Percentiles rank a stretch among this genome's conserved stretches.
Evolutionary conservation across 768 basidiomycete genomes (phyloP).

Genomic region (Mycena belliarum): DNA sequence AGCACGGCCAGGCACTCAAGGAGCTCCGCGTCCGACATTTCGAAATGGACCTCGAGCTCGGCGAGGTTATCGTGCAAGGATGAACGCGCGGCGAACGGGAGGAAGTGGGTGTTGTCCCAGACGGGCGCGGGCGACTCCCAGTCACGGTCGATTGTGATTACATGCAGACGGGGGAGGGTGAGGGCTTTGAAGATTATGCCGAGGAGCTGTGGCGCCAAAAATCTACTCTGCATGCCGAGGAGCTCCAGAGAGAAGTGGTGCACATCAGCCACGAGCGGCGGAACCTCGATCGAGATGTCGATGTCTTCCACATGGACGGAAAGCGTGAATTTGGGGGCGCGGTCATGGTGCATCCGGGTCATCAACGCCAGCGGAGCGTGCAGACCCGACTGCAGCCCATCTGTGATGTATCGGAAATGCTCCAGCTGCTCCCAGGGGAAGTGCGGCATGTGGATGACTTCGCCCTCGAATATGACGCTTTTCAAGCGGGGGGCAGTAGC

Average conservation of each 20-base stretch:
- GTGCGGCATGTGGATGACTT: background rate
- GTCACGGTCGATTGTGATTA: background rate
- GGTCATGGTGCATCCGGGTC: background rate
- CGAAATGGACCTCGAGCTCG: background rate
- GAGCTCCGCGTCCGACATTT: background rate
- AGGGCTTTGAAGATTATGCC: background rate
- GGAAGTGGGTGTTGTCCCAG: background rate
- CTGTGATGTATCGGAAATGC: background rate
- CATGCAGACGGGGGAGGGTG: background rate
- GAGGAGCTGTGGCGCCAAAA: too few species aligned
- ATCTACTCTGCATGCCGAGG: too few species aligned
- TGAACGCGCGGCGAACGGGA: background rate
- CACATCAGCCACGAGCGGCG: too few species aligned
- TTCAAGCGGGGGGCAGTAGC: background rate
- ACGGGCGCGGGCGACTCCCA: background rate
- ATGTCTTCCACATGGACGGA: too few species aligned
- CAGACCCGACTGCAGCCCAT: background rate
- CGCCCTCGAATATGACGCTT: background rate
- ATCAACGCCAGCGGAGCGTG: background rate
- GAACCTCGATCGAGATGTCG: too few species aligned
- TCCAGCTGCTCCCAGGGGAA: slow-evolving; percentile 1
- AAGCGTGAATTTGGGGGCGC: background rate
- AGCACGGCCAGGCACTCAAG: background rate
- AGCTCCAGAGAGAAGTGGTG: too few species aligned
- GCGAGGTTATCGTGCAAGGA: background rate